phyloP scores from a whole-genome alignment of 2,329 filamentous ascomycete species.

The Epichloe scottii region DNA sequence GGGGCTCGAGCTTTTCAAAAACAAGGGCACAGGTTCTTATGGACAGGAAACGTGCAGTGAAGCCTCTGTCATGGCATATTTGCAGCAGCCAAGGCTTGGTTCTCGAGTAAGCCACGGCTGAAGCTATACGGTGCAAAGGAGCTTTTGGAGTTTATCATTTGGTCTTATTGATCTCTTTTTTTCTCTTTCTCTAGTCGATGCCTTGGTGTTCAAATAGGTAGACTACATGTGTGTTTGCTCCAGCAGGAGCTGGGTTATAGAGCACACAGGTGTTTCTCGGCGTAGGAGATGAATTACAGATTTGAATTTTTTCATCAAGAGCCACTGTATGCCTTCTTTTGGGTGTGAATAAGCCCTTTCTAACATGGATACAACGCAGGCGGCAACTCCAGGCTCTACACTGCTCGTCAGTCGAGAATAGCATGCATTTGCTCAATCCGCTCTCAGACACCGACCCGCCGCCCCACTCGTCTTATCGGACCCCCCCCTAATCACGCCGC shows the following conservation, averaged over 20 bases:
- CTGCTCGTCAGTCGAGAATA: too few relatives aligned
- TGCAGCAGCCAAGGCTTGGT: neutral
- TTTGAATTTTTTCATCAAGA: too few relatives aligned
- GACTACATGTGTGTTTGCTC: conserved; percentile 4
- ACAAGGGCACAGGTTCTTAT: neutral
- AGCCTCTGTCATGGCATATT: neutral
- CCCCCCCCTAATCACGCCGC: too few relatives aligned
- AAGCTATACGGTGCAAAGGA: neutral
- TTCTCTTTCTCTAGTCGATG: neutral
- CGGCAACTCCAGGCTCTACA: fast-evolving
- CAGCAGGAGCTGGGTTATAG: conserved; percentile 1
- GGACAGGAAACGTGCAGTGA: neutral
- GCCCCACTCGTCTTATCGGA: too few relatives aligned
- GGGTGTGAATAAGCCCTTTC: too few relatives aligned
- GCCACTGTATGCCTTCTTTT: too few relatives aligned
- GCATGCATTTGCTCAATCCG: too few relatives aligned
- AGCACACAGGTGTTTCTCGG: conserved; percentile 4
- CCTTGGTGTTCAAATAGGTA: conserved; percentile 1
- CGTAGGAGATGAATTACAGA: neutral
- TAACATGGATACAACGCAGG: too few relatives aligned
- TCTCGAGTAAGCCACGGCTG: neutral
- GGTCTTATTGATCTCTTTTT: neutral
- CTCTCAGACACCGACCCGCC: too few relatives aligned
- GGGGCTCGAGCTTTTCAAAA: neutral
- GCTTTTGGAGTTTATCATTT: neutral